phyloP scores from a whole-genome alignment of 108 stramenopile species.

The Schizochytrium sp. region DNA sequence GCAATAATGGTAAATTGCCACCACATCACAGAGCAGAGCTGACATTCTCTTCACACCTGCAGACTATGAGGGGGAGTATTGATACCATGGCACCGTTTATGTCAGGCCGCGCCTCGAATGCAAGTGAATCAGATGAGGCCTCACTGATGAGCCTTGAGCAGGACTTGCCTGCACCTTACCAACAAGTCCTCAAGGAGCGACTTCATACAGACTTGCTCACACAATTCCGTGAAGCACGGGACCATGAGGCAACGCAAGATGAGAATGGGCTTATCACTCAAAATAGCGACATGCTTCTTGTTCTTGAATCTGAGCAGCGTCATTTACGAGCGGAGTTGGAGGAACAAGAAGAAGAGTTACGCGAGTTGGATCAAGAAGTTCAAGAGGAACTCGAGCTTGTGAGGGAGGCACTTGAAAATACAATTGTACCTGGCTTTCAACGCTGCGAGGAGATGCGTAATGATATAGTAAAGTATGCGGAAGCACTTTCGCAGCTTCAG shows the following conservation, averaged over 20 bases:
- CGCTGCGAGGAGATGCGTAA: constrained; percentile 1
- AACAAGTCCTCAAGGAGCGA: neutral
- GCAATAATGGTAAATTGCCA: neutral
- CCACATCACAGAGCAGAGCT: neutral
- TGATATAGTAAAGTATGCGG: neutral
- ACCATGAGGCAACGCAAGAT: neutral
- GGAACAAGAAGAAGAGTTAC: neutral
- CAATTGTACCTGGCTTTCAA: neutral
- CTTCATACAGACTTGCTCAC: neutral
- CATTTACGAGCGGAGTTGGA: neutral
- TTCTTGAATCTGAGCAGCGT: constrained; percentile 1
- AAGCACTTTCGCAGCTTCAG: neutral
- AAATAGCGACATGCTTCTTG: neutral
- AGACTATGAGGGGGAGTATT: no score
- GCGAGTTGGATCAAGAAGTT: neutral
- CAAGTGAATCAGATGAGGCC: no score
- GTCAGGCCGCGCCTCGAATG: no score
- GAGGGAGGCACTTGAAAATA: neutral
- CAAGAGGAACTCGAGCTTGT: neutral
- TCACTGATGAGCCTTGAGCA: neutral
- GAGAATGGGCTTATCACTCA: neutral
- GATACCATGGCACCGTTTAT: no score
- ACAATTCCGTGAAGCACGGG: neutral
- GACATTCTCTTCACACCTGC: neutral
- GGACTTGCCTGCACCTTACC: neutral